Percentiles rank a stretch among this genome's conserved stretches.
These are phyloP conservation scores for Colletotrichum aenigma DNA, from an alignment of 2,329 filamentous ascomycete genomes.

Conservation along the genomic window DNA sequence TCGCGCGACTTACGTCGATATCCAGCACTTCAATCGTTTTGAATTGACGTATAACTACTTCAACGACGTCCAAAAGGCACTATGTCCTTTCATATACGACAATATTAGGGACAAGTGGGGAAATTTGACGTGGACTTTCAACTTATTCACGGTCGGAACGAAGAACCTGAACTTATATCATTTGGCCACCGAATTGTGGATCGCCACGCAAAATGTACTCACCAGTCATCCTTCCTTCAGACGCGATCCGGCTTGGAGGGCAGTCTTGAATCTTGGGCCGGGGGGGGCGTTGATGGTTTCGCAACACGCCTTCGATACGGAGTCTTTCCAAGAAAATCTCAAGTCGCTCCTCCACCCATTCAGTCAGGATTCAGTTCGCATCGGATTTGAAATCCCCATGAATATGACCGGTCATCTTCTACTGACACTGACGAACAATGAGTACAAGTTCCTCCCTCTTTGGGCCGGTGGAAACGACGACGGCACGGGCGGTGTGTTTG, in stretches of 20 bases:
- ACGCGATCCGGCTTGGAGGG: neutral
- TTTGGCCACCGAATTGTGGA: neutral
- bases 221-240: neutral
- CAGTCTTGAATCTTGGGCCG: neutral
- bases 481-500: conserved; percentile 54
- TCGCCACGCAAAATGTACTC: neutral
- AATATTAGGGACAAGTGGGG: conserved; percentile 21
- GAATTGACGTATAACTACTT: conserved; percentile 26
- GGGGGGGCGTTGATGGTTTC: neutral
- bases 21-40: conserved; percentile 28
- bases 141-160: neutral
- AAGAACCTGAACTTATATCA: neutral
- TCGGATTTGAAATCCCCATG: conserved; percentile 36
- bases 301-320: conserved; percentile 1
- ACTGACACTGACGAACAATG: conserved; percentile 57
- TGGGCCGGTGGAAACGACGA: conserved; percentile 66
- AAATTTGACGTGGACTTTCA: neutral
- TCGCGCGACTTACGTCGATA: conserved; percentile 40
- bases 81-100: conserved; percentile 42
- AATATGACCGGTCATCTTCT: conserved; percentile 49
- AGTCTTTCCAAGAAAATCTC: neutral
- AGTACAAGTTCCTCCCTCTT: conserved; percentile 67
- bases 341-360: conserved; percentile 5
- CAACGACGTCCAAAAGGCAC: conserved; percentile 34
- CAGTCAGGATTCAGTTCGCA: conserved; percentile 24